Base-by-base conservation (phyloP, 2,329 filamentous ascomycete genomes). In the Coniosporium tulheliwenetii region DNA sequence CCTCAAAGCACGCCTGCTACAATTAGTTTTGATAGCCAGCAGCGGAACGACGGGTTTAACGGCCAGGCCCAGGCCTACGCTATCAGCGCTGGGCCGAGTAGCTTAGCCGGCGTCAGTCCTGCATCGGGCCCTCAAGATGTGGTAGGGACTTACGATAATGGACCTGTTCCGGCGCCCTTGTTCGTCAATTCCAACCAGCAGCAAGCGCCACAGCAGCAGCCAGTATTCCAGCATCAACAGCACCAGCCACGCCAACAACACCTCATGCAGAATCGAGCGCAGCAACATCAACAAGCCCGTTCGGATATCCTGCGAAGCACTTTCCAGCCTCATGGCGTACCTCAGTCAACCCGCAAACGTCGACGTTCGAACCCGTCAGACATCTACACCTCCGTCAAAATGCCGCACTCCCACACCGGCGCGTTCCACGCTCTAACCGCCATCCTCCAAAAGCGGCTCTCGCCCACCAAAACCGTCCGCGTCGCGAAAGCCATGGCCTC, bases 341-440 rank as follows among this genome's bases (percentile, higher is more conserved):
- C 45, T 10, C 48, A 49, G 29, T 52, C 51, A 30, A 43, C 48
- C 47, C 55, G 61, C 33, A 76, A 73, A 52, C 67, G 70, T 31
- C 32, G 32, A 3, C 67, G 70, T 39, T 69, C 72, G 33, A 85
- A 95, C 53, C 81, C 87, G 5, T 87, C 85, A 0, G 74, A 76
- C 38, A 85, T 96, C 41, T 98, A 96, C 59, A 79, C 87, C 46
- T 81, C 77, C 34, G 85, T 98, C 52, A 86, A 82, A 45, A 81
- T 91, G 52, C 87, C 91, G 4, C 95, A 96, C 55, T 79, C 84
- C 9, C 96, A 96, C 54, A 86, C 87, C 1, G 75, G 76, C 36
- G 85, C 85, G 14, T 96, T 94, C 58, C 91, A 98, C 61, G 82
- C 80, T 47, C 74, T 96, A 46, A 85, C 86, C 36, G 78, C 78